Evolutionary conservation across 2,329 filamentous ascomycete genomes (phyloP).

Genomic region (Neofusicoccum umdonicola): DNA sequence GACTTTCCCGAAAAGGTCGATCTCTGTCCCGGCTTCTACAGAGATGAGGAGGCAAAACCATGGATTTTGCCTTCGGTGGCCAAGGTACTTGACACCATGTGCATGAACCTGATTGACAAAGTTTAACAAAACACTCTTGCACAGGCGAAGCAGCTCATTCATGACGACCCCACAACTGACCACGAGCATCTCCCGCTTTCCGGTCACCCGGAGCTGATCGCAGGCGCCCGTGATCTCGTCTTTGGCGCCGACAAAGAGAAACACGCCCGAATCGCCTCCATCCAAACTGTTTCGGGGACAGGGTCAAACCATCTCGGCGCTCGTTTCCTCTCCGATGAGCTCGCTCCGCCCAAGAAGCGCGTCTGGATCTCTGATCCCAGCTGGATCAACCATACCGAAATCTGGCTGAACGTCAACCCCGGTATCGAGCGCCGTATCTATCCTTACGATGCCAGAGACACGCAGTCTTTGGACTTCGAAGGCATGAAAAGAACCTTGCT

Average conservation of each 20-base stretch:
- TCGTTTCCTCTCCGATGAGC: slow-evolving; percentile 23
- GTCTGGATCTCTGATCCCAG: slow-evolving; percentile 34
- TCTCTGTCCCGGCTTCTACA: slow-evolving; percentile 39
- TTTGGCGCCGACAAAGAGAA: slow-evolving; percentile 21
- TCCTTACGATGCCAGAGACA: slow-evolving; percentile 29
- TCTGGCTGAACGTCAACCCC: slow-evolving; percentile 27
- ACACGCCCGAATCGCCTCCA: slow-evolving; percentile 23
- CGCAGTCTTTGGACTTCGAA: slow-evolving; percentile 29
- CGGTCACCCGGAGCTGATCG: slow-evolving; percentile 23
- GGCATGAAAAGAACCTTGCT: slow-evolving; percentile 27
- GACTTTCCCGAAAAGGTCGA: slow-evolving; percentile 35
- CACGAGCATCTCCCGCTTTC: slow-evolving; percentile 27
- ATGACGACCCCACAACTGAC: not conserved
- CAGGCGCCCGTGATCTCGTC: slow-evolving; percentile 25
- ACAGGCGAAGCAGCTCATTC: slow-evolving; percentile 15
- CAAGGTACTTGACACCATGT: not conserved
- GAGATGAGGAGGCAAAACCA: slow-evolving; percentile 35
- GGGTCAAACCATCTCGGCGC: slow-evolving; percentile 35
- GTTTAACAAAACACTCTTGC: not conserved
- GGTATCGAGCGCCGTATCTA: slow-evolving; percentile 21
- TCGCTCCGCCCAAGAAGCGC: slow-evolving; percentile 23
- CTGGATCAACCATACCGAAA: slow-evolving; percentile 32
- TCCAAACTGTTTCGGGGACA: slow-evolving; percentile 39
- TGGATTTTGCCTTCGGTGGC: slow-evolving; percentile 39
- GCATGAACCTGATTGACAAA: not conserved